Base-by-base conservation (phyloP, 179 eudicot species). In the Gypsophila paniculata region DNA sequence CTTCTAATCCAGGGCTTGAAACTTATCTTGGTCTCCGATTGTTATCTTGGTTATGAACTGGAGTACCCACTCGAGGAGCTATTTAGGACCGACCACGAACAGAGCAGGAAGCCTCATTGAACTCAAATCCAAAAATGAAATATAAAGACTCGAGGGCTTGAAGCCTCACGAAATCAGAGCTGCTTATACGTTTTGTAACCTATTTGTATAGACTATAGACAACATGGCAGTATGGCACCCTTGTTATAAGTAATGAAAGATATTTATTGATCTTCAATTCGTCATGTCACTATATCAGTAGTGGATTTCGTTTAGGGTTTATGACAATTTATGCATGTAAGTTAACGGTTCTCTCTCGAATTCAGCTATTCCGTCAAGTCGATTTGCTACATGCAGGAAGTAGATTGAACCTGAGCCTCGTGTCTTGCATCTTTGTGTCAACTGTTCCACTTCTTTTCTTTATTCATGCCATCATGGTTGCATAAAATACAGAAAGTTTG, bases 21-120 rank as follows among this genome's bases (percentile, higher is more conserved):
- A 85, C 89, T 91, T 78, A 80, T 91, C 71, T 73, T 94, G 32
- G 89, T 91, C 39, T 94, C 99, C 15, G 99, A 94, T 77, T 91
- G 96, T 80, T 94, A 94, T 82, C 73, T 94, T 74, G 97, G 97
- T 32, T 90, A 84, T 42, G 96, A 91, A 57, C 86, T 83, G 75
- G 97, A 91, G 72, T 80, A 85, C 79, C 70, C 92, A 5, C 74
- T 91, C 26, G 96, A 85, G 68, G 76, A 77, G 51, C 82, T 89
- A 54, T 64, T 78, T 38, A 65, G 34, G 70, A 65, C 68, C 74
- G 75, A 63, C 52, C 29, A 65, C 49, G 25, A 49, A 69, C 53
- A 53, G 74, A 21, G 14, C 69, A 42, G 22, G 23, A 42, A 26
- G 39, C 52, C 60, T 57, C 39, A 0, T 17, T 36, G 22, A 29